Conservation (phyloP, 2,329 filamentous ascomycete genomes). For the Trichoderma guizhouense region DNA sequence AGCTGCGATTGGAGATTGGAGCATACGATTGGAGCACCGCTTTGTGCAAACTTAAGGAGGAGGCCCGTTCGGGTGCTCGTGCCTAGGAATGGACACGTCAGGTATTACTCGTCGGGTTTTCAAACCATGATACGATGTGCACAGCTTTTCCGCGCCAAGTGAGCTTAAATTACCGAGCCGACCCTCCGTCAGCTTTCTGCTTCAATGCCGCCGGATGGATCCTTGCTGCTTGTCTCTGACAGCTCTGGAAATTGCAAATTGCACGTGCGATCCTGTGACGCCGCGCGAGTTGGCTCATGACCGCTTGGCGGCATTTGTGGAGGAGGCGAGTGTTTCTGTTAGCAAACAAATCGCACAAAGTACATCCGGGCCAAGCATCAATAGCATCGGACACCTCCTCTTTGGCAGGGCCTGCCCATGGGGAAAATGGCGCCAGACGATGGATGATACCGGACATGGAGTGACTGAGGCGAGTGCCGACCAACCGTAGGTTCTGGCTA, state of each 20-base stretch:
- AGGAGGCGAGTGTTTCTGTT: neutral
- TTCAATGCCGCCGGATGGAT: neutral
- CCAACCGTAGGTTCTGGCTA: conserved; percentile 6
- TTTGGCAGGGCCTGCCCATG: neutral
- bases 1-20: neutral
- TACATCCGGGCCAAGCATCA: neutral
- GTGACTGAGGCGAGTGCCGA: neutral
- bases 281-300: neutral
- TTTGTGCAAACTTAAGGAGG: neutral
- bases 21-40: neutral
- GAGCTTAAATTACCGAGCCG: neutral
- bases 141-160: neutral
- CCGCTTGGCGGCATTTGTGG: neutral
- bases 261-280: neutral
- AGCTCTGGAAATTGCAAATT: neutral
- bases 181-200: neutral
- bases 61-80: neutral
- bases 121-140: neutral
- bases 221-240: neutral
- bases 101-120: neutral
- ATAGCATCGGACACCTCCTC: neutral
- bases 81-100: neutral
- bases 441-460: neutral
- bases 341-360: neutral
- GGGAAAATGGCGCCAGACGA: neutral